phyloP scores from a whole-genome alignment of 768 basidiomycete species.

The Termitomyces sp. region DNA sequence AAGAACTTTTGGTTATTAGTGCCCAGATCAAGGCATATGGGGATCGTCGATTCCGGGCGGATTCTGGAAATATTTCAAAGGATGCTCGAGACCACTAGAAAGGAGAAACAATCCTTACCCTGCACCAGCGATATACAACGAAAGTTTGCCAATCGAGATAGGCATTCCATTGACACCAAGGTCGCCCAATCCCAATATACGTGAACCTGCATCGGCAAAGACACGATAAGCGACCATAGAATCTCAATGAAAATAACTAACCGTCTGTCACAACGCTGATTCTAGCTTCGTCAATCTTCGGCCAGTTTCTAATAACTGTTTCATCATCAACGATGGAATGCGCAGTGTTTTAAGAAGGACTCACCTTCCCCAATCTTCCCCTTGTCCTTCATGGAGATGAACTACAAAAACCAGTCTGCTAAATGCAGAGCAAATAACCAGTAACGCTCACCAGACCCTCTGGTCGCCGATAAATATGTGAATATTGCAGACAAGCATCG shows the following conservation, averaged over 20 bases:
- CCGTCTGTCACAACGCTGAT: constrained; percentile 94
- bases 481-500: constrained; percentile 83
- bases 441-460: constrained; percentile 56
- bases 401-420: constrained; percentile 32
- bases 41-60: constrained; percentile 71
- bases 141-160: constrained; percentile 89
- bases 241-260: constrained; percentile 17
- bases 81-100: not conserved
- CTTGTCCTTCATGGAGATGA: constrained; percentile 77
- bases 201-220: constrained; percentile 47
- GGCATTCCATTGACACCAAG: constrained; percentile 83
- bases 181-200: constrained; percentile 86
- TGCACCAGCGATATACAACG: constrained; percentile 84
- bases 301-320: constrained; percentile 66
- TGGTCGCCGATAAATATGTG: constrained; percentile 67
- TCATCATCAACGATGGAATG: not conserved
- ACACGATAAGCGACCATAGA: constrained; percentile 4
- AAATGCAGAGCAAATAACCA: constrained; percentile 6
- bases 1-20: constrained; percentile 79
- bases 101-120: constrained; percentile 43
- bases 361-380: constrained; percentile 59
- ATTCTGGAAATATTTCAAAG: constrained; percentile 37
- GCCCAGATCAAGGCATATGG: constrained; percentile 84
- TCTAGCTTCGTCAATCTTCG: constrained; percentile 65
- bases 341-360: constrained; percentile 2